phyloP scores from a whole-genome alignment of 2,329 filamentous ascomycete genomes.

The Arthrobotrys iridis region DNA sequence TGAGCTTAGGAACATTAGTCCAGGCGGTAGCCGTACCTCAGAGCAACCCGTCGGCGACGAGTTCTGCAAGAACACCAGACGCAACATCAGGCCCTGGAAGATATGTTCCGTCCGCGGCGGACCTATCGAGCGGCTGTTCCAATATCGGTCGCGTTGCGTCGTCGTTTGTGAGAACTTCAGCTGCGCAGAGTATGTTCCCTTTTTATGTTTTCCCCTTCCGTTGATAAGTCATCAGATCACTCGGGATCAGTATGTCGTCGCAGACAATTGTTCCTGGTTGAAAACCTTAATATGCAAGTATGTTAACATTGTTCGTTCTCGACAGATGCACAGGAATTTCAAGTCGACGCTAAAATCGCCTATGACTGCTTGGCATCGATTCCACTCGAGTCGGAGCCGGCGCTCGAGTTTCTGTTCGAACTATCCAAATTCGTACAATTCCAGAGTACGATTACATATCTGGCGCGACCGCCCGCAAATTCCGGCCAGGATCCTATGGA shows the following conservation, averaged over 20 bases:
- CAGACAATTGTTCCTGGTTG: not conserved
- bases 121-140: slow-evolving; percentile 29
- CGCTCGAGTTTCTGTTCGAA: slow-evolving; percentile 28
- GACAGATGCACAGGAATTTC: slow-evolving; percentile 22
- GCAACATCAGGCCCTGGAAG: slow-evolving; percentile 6
- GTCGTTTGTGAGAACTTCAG: slow-evolving; percentile 13
- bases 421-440: slow-evolving; percentile 47
- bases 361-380: slow-evolving; percentile 48
- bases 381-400: slow-evolving; percentile 18
- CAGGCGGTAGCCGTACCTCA: slow-evolving; percentile 35
- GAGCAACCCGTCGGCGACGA: slow-evolving; percentile 2
- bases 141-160: slow-evolving; percentile 30
- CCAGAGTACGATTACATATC: slow-evolving; percentile 40
- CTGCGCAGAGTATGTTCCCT: slow-evolving; percentile 24
- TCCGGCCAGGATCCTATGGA: slow-evolving; percentile 52
- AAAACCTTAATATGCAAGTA: not conserved
- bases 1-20: slow-evolving; percentile 30
- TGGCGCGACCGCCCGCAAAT: slow-evolving; percentile 36
- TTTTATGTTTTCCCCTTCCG: not conserved
- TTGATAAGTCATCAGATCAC: not conserved
- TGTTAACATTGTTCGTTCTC: slow-evolving; percentile 19
- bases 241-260: not conserved
- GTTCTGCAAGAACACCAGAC: not conserved
- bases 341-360: slow-evolving; percentile 44
- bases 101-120: slow-evolving; percentile 21